These are phyloP conservation scores for Vaccinium vitisidaea DNA, from an alignment of 148 eudicot genomes.

Conservation along the genomic window DNA sequence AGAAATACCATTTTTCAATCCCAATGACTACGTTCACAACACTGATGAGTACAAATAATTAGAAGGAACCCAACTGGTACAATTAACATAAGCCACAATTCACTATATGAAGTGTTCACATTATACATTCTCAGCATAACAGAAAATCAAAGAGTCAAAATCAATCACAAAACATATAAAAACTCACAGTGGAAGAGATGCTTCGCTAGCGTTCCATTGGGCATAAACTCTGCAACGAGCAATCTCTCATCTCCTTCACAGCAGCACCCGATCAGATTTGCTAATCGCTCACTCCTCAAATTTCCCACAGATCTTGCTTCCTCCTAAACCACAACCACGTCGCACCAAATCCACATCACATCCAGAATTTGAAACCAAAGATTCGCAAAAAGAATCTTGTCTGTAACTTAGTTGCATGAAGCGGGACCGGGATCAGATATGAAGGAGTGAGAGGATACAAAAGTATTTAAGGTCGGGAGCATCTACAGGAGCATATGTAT, in stretches of 20 bases:
- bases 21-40: not conserved
- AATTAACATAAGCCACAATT: not conserved
- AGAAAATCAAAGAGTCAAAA: not conserved
- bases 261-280: slow-evolving; percentile 63
- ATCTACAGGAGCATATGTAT: not conserved
- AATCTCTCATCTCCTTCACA: slow-evolving; percentile 56
- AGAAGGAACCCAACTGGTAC: slow-evolving; percentile 3
- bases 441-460: not conserved
- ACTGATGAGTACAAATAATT: not conserved
- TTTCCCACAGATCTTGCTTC: slow-evolving; percentile 62
- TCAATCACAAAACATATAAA: not conserved
- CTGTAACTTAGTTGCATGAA: not conserved
- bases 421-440: not conserved
- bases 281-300: slow-evolving; percentile 56
- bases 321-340: slow-evolving; percentile 34
- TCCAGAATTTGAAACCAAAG: not conserved
- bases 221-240: slow-evolving; percentile 69
- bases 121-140: too few relatives aligned
- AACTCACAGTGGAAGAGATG: slow-evolving; percentile 71
- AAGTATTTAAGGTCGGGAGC: not conserved
- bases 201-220: slow-evolving; percentile 67
- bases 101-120: not conserved
- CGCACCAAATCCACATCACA: not conserved
- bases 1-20: not conserved
- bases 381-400: not conserved